Evolutionary conservation across 148 eudicot genomes (phyloP).

Genomic region (Pharnaceum exiguum): DNA sequence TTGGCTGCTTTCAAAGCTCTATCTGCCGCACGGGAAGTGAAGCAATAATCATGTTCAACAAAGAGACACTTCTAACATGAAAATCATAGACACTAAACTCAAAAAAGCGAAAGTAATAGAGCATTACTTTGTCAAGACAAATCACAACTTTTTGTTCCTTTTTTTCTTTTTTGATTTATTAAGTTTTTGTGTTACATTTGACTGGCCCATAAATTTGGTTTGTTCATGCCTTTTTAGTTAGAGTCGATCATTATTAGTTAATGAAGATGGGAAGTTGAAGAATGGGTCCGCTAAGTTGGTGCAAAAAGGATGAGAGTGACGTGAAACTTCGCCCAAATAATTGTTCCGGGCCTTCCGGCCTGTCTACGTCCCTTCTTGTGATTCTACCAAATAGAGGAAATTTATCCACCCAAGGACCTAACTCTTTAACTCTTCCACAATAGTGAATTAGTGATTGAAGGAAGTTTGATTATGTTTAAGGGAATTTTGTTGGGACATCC

Average conservation of each 20-base stretch:
- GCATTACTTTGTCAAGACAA: not conserved
- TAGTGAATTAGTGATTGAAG: not conserved
- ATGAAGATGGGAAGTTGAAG: not conserved
- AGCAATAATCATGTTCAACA: not conserved
- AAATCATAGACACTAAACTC: slow-evolving; percentile 2
- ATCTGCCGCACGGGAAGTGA: slow-evolving; percentile 9
- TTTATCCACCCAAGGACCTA: no score
- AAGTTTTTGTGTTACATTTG: not conserved
- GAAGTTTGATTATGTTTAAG: not conserved
- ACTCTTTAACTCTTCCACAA: not conserved
- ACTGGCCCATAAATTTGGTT: no score
- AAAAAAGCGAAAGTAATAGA: slow-evolving; percentile 10
- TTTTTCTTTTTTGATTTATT: not conserved
- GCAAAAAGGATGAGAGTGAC: not conserved
- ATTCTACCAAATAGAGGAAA: not conserved
- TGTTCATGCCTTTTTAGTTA: no score
- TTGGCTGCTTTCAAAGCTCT: slow-evolving; percentile 4
- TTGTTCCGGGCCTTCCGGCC: not conserved
- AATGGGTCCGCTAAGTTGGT: not conserved
- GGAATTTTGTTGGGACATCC: not conserved
- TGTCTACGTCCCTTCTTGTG: not conserved
- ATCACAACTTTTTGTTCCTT: not conserved
- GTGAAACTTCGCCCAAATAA: not conserved
- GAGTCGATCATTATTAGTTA: not conserved
- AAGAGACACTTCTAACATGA: not conserved